Percentiles rank a stretch among this genome's conserved stretches.
Conservation (phyloP, 108 stramenopile genomes). For the Skeletonema tropicum region DNA sequence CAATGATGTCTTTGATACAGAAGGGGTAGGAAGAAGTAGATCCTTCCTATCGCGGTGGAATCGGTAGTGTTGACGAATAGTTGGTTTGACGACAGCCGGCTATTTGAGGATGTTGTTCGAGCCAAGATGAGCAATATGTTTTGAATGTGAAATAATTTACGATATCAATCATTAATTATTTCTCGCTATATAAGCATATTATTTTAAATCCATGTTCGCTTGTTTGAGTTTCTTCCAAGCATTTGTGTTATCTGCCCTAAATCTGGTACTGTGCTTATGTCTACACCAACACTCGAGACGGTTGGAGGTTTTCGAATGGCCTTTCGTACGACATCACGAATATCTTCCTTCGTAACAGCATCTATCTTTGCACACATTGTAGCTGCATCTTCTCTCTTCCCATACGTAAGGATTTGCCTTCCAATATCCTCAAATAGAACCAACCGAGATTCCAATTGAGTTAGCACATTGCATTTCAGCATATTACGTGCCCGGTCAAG, state of each 20-base stretch:
- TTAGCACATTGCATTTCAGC: slow-evolving; percentile 97
- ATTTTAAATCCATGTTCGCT: background rate
- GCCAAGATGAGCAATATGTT: too few species aligned
- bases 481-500: slow-evolving; percentile 95
- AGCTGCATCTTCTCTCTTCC: slow-evolving; percentile 78
- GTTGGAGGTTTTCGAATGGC: slow-evolving; percentile 77
- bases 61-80: too few species aligned
- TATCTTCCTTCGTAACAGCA: slow-evolving; percentile 88
- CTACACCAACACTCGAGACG: slow-evolving; percentile 82
- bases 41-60: too few species aligned
- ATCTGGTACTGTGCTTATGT: slow-evolving; percentile 71
- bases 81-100: too few species aligned
- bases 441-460: slow-evolving; percentile 93
- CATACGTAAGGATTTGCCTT: slow-evolving; percentile 95
- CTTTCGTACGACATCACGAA: slow-evolving; percentile 76
- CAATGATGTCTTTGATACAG: too few species aligned
- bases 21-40: too few species aligned
- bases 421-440: slow-evolving; percentile 98
- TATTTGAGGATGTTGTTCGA: too few species aligned
- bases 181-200: background rate
- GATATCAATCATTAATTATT: too few species aligned
- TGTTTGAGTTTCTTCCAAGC: slow-evolving; percentile 35
- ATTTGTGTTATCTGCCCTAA: slow-evolving; percentile 72
- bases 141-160: too few species aligned
- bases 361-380: slow-evolving; percentile 93